A percentile compares a stretch with the other conserved stretches of the same genome.
Evolutionary conservation across 495 filamentous ascomycete genomes (phyloP).

Genomic region (Immersiella caudata): DNA sequence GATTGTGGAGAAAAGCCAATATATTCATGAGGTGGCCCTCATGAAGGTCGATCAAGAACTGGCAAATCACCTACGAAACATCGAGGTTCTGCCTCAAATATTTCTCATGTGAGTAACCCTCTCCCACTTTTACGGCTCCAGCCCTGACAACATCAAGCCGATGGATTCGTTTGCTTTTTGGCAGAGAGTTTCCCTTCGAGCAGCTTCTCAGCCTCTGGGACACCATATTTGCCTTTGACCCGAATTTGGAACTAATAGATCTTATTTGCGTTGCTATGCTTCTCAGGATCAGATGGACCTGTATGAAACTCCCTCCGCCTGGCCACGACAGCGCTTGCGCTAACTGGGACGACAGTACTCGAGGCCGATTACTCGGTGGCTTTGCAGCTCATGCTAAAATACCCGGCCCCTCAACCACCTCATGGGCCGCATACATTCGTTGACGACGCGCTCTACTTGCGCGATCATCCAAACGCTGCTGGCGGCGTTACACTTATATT

Average conservation of each 20-base stretch:
- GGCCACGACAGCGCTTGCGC: conserved; percentile 4
- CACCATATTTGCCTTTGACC: conserved; percentile 83
- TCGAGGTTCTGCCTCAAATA: conserved; percentile 94
- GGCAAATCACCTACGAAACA: conserved; percentile 75
- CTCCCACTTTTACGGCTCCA: no score
- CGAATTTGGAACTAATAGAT: conserved; percentile 79
- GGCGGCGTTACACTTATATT: conserved; percentile 75
- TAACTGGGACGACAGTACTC: conserved; percentile 61
- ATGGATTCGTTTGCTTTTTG: conserved; percentile 93
- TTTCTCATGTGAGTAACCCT: conserved; percentile 78
- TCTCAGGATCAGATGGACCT: conserved; percentile 85
- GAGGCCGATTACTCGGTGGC: conserved; percentile 83
- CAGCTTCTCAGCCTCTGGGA: conserved; percentile 88
- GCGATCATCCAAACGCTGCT: conserved; percentile 70
- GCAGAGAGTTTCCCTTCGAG: conserved; percentile 88
- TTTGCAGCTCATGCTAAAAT: conserved; percentile 78
- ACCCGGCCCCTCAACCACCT: conserved; percentile 66
- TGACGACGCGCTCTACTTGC: conserved; percentile 83
- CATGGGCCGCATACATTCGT: conserved; percentile 76
- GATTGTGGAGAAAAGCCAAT: conserved; percentile 81
- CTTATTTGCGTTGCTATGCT: conserved; percentile 93
- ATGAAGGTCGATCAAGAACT: conserved; percentile 78
- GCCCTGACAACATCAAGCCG: conserved; percentile 56
- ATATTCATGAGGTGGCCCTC: conserved; percentile 81
- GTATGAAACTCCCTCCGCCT: conserved; percentile 52